Base-by-base conservation (phyloP, 305 asterid genomes). In the Fraxinus ornus region DNA sequence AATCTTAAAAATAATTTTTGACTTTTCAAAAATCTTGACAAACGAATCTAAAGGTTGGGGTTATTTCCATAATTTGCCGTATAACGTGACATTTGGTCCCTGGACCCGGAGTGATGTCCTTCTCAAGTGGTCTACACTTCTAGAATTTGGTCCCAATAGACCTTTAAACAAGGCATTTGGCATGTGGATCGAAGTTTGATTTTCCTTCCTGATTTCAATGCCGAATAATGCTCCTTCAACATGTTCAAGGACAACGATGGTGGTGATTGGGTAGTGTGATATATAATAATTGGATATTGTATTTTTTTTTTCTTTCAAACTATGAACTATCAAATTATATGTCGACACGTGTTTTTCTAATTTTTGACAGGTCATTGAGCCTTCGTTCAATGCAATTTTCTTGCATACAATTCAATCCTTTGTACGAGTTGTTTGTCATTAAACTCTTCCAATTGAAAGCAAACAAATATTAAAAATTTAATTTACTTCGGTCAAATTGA, bases 91-190 rank as follows among this genome's bases (percentile, higher is more conserved):
- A 47, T 47, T 1, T 47, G 5, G n/a, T 47, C 55, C 5, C 13
- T 0, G 15, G 36, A 32, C 49, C 13, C 9, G 19, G 41, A 6
- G 57, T 47, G 57, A 15, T 60, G 28, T 60, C 28, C 28, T 60
- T 21, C 28, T 66, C 28, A 24, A 17, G 55, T 28, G 70, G 79
- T 76, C 79, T 33, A 13, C 44, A 39, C n/a, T 85, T 85, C 88
- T 79, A 82, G 84, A 85, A 28, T 62, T 30, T 75, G 73, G 49
- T 21, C 78, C 41, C 78, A 41, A 32, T 13, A n/a, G 30, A 28
- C 70, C 78, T 22, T 71, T 76, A 47, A 80, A 80, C 3, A 7
- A 10, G 21, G 78, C 28, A 79, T 36, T 33, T 19, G 3, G 75
- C 36, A 68, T 28, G 15, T 10, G 36, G 75, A 4, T 13, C n/a